Base-by-base conservation (phyloP, 352 stramenopile species). In the Globisporangium megalacanthum region DNA sequence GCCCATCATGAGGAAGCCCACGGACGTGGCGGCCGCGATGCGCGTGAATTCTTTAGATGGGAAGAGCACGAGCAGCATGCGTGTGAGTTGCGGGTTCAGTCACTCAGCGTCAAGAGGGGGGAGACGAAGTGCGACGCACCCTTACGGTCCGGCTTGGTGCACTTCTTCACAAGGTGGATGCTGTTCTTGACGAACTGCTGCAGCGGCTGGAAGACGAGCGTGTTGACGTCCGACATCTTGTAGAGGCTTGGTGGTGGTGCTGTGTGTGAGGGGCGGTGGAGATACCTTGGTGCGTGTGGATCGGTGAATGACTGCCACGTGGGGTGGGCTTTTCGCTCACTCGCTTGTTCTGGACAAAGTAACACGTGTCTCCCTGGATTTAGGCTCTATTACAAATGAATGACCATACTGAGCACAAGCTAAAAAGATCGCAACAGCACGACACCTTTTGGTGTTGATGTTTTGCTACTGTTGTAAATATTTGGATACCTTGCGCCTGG, bases 1-100 rank as follows among this genome's bases (percentile, higher is more conserved):
- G 68, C 97, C 96, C 96, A 99, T 99, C 69, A 99, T 97, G 56
- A 99, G 75, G 77, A 99, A 99, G 57, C 97, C 96, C 70, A 99
- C 77, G 45, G 90, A 92, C 57, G 96, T 98, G 49, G 96, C 94
- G 59, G 82, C 88, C 45, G 96, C 94, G 70, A 99, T 98, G 52
- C 83, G 77, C 52, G 91, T 90, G 72, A 99, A 98, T 73, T 99
- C 96, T 96, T 69, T 25, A 59, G 19, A 4, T 7, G 1, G 15
- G 17, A 3, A 58, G 19, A 35, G 15, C 22, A 52, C 15, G 13
- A 53, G 17, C 11, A 49, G 9, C 20, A 66, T 11, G 48, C 33
- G 42, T 47, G 35, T 42, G 8, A 15, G n/a, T 39, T 5, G 29
- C 6, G 35, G 35, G 35, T 39, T 39, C 35, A 13, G 35, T 13